phyloP scores from a whole-genome alignment of 169 alveolate genomes.

The Cryptosporidium sp. region DNA sequence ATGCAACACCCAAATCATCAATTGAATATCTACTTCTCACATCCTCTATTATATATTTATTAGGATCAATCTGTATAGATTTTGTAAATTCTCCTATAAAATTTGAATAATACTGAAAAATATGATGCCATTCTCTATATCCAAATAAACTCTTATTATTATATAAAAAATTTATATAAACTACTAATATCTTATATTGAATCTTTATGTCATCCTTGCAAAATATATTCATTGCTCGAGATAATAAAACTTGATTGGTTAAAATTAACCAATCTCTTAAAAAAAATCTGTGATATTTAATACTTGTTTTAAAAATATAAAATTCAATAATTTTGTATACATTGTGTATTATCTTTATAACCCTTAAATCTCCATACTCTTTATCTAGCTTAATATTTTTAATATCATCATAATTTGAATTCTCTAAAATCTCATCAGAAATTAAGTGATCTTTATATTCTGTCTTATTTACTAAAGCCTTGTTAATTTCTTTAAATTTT shows the following conservation, averaged over 20 bases:
- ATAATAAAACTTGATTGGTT: conserved; percentile 3
- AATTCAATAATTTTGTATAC: conserved; percentile 33
- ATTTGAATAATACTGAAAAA: conserved; percentile 6
- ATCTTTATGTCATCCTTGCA: conserved; percentile 28
- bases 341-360: conserved; percentile 15
- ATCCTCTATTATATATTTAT: conserved; percentile 7
- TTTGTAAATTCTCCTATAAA: conserved; percentile 25
- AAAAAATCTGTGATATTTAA: not conserved
- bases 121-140: conserved; percentile 22
- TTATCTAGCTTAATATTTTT: conserved; percentile 5
- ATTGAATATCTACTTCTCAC: conserved; percentile 15
- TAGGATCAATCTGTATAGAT: conserved; percentile 4
- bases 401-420: not conserved
- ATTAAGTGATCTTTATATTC: conserved; percentile 9
- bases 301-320: conserved; percentile 19
- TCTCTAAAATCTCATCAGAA: conserved; percentile 29
- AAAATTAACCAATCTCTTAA: conserved; percentile 25
- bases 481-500: conserved; percentile 32
- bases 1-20: conserved; percentile 27
- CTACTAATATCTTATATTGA: conserved; percentile 6
- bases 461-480: not conserved
- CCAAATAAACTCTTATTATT: conserved; percentile 18
- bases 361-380: not conserved
- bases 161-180: conserved; percentile 1
- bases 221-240: conserved; percentile 10